A percentile compares a stretch with the other conserved stretches of the same genome.
Conservation (phyloP, 371 early-diverging fungal genomes). For the Syncephalastrum sp. region DNA sequence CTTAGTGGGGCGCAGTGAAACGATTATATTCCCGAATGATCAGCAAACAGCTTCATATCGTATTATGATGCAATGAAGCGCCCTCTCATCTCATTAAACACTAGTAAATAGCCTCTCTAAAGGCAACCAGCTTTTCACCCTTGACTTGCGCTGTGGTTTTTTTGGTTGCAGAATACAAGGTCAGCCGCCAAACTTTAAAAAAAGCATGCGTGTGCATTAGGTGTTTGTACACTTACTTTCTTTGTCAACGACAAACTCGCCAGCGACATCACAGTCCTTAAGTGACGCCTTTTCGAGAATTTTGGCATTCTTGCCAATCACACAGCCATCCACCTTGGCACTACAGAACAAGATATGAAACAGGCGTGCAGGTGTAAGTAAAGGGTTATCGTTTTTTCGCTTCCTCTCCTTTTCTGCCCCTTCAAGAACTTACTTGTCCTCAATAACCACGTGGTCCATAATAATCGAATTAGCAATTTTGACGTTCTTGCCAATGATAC, state of each 20-base stretch:
- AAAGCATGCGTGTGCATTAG: not conserved
- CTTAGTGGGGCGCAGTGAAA: no score
- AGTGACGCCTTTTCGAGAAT: conserved; percentile 75
- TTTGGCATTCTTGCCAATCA: conserved; percentile 82
- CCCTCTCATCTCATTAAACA: not conserved
- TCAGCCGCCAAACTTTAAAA: not conserved
- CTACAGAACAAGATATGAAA: conserved; percentile 40
- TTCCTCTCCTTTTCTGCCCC: conserved; percentile 1
- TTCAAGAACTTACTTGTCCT: conserved; percentile 65
- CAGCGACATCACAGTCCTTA: conserved; percentile 92
- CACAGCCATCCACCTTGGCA: conserved; percentile 87
- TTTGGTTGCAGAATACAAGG: not conserved
- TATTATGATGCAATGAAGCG: no score
- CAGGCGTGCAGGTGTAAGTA: conserved; percentile 4
- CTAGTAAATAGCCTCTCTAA: conserved; percentile 41
- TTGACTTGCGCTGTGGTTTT: conserved; percentile 39
- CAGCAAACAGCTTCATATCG: no score
- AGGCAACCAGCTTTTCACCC: conserved; percentile 48
- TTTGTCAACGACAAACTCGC: conserved; percentile 66
- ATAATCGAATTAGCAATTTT: conserved; percentile 92
- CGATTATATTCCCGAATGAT: no score
- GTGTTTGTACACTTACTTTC: conserved; percentile 53
- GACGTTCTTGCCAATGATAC: conserved; percentile 91
- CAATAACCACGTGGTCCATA: conserved; percentile 91
- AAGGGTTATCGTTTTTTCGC: not conserved